Conservation (phyloP, 1,284 basidiomycete genomes). For the Apiotrichum veenhuisii region DNA sequence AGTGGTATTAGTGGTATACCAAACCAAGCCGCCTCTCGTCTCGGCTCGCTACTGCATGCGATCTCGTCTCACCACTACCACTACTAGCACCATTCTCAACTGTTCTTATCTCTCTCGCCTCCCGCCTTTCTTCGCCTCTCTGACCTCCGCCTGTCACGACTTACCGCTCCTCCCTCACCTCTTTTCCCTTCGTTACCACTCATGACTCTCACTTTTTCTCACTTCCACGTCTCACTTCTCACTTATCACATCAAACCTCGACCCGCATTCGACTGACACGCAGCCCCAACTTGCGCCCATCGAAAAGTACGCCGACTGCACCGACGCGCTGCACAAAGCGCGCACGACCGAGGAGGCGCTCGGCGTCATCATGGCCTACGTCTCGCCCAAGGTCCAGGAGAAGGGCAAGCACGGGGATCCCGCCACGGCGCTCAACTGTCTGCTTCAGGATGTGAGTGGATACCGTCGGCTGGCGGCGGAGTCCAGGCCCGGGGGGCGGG, state of each 20-base stretch:
- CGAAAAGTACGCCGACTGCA: background rate
- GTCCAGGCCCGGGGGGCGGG: background rate
- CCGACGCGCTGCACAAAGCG: background rate
- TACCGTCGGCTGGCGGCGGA: background rate
- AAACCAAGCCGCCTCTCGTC: too few relatives aligned
- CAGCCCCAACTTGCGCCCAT: background rate
- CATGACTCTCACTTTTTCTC: too few relatives aligned
- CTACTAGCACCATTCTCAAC: too few relatives aligned
- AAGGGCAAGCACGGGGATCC: background rate
- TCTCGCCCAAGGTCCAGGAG: background rate
- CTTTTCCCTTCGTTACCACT: background rate
- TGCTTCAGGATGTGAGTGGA: background rate
- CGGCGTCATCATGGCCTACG: background rate
- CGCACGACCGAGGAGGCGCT: background rate
- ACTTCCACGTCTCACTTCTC: too few relatives aligned
- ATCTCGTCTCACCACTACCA: too few relatives aligned
- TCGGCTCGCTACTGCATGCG: too few relatives aligned
- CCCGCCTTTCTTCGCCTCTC: too few relatives aligned
- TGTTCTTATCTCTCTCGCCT: too few relatives aligned
- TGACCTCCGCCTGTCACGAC: too few relatives aligned
- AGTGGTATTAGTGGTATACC: too few relatives aligned
- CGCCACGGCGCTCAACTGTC: background rate
- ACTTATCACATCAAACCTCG: too few relatives aligned
- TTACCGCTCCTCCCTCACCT: too few relatives aligned
- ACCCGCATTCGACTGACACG: background rate